Evolutionary conservation across 106 monocot genomes (phyloP), one percentile per base, ranked within the genome.

Genomic region (Acanthochlamys bracteata): DNA sequence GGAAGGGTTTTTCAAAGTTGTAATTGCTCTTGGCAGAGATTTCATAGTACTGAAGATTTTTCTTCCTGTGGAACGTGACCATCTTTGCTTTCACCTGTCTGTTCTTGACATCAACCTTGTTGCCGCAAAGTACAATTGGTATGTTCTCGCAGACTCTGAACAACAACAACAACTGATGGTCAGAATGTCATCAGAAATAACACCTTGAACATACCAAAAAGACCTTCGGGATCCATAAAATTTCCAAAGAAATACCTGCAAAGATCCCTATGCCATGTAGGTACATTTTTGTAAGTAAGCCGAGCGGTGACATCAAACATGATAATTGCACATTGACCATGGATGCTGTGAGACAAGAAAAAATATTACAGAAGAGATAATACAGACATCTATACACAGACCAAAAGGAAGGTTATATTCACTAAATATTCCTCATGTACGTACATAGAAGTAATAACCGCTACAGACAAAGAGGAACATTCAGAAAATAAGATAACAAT

Each of bases 301-400:
- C 81, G 72, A 11, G 85, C 85, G 26, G 85, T 86, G 42, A 86
- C 85, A 61, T 86, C 78, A 68, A 86, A 82, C 81, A 86, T 86
- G 25, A 86, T 81, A 24, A 86, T 82, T 7, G 85, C 81, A 61
- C 85, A 86, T 53, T 82, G 81, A n/a, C 85, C 85, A 65, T 85
- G 85, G 39, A 85, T 81, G 59, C 85, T 85, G 78, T 33, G 73
- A 24, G 33, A 19, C 33, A 33, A 33, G 33, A 33, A 33, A 3
- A 33, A 1, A 33, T 1, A 33, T 33, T 3, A 33, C 1, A 33
- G 1, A 33, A 33, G 4, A 0, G n/a, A 7, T 19, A 25, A 4
- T 15, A 24, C 23, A 43, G 17, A 16, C 49, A 25, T 53, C 24
- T 11, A 66, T 10, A 52, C 54, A 39, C 7, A 24, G 52, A 51